A percentile compares a stretch with the other conserved stretches of the same genome.
Conservation (phyloP, 2,329 filamentous ascomycete genomes). For the Rhynchosporium graminicola region DNA sequence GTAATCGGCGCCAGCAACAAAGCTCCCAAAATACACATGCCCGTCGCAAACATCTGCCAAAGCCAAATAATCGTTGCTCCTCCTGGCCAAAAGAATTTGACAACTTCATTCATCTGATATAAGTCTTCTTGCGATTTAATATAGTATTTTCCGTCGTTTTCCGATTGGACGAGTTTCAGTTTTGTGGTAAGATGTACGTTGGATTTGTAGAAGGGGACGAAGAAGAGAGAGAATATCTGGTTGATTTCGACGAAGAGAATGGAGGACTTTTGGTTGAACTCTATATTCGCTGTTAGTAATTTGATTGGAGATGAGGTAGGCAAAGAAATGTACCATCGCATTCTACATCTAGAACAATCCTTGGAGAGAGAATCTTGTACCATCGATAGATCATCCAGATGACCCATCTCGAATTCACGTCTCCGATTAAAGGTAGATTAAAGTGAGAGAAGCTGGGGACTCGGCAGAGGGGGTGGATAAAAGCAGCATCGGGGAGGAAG, state of each 20-base stretch:
- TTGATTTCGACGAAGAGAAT: constrained; percentile 73
- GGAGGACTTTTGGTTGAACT: constrained; percentile 65
- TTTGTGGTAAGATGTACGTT: constrained; percentile 69
- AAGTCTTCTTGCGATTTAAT: constrained; percentile 78
- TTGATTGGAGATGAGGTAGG: neutral
- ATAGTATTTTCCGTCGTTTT: constrained; percentile 57
- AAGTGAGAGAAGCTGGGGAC: constrained; percentile 56
- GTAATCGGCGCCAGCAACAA: constrained; percentile 52
- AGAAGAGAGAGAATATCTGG: constrained; percentile 77
- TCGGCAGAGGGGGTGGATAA: constrained; percentile 77
- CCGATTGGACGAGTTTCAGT: constrained; percentile 56
- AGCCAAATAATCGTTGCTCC: constrained; percentile 57
- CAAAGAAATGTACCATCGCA: constrained; percentile 47
- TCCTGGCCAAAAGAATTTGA: constrained; percentile 69
- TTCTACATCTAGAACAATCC: constrained; percentile 67
- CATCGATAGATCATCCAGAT: constrained; percentile 73
- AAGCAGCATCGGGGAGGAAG: constrained; percentile 71
- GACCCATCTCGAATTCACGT: constrained; percentile 63
- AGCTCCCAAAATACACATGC: constrained; percentile 63
- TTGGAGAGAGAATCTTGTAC: constrained; percentile 82
- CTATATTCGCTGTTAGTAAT: constrained; percentile 44
- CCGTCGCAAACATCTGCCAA: constrained; percentile 66
- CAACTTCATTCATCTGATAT: constrained; percentile 74
- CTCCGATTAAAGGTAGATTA: constrained; percentile 45
- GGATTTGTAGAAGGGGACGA: constrained; percentile 73